Evolutionary conservation across 768 basidiomycete genomes (phyloP), one percentile per base, ranked within the genome.

Genomic region (Mycena alexandri): DNA sequence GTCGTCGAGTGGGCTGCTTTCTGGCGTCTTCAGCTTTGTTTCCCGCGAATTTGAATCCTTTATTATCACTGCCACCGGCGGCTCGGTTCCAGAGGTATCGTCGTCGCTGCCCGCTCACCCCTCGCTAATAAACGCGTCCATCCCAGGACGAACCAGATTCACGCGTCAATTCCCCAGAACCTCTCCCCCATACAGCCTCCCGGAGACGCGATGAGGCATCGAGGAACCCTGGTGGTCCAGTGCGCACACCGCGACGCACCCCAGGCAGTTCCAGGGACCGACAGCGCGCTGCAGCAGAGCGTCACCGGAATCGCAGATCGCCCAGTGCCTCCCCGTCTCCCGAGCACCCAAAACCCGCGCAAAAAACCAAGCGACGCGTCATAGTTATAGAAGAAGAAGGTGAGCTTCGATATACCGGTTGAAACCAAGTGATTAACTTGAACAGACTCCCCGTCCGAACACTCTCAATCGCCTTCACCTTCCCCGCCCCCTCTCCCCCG

Each of bases 31-130:
- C 69, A 84, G 79, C 75, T 92, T 89, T 75, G 86, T 94, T 6
- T 87, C 91, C 13, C 83, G 87, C 55, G 93, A 94, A 75, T 74
- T 93, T 42, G 88, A 88, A 51, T 88, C 88, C 13, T 94, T 94
- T 75, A 83, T 93, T 25, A 78, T 85, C 21, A 90, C 81, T 72
- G 93, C 93, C 53, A 87, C 89, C 11, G 89, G 88, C 7, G 78
- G 79, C 10, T 65, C 77, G 1, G 64, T 75, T 36, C 55, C 71
- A 11, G 73, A 73, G 66, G 75, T 76, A 63, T 42, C 8, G 47
- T 63, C 47, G 14, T 25, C 43, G 14, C 22, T 29, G 41, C n/a
- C 14, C 42, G 42, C 10, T 21, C 33, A 6, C 46, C 24, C 42
- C 21, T 50, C 54, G 41, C 46, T 68, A 59, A 54, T 51, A 34